phyloP scores from a whole-genome alignment of 163 green algal species.

The Chlorella variabilis region DNA sequence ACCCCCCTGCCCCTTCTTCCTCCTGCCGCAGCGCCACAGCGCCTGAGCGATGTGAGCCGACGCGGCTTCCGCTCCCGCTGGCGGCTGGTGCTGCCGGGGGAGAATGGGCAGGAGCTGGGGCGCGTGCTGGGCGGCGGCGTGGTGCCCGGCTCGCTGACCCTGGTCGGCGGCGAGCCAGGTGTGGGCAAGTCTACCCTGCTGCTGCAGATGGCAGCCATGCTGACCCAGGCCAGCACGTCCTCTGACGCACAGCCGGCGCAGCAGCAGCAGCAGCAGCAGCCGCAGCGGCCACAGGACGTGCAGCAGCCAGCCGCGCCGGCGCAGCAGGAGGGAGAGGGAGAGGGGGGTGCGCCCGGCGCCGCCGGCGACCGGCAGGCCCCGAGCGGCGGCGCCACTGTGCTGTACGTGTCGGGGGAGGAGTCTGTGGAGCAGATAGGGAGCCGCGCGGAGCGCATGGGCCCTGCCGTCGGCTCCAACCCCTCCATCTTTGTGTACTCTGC shows the following conservation, averaged over 20 bases:
- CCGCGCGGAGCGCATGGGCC: constrained; percentile 78
- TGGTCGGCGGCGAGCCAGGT: constrained; percentile 94
- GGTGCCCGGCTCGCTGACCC: constrained; percentile 85
- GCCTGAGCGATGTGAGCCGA: constrained; percentile 46
- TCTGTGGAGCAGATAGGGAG: constrained; percentile 81
- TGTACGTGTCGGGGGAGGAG: constrained; percentile 91
- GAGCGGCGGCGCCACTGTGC: constrained; percentile 51
- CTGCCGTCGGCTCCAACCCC: constrained; percentile 48
- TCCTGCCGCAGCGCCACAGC: constrained; percentile 44
- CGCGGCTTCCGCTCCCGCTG: constrained; percentile 40
- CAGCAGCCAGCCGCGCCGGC: neutral
- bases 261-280: constrained; percentile 20
- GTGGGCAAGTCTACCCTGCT: constrained; percentile 97
- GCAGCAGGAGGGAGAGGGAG: neutral
- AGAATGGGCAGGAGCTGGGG: constrained; percentile 68
- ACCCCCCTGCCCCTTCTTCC: neutral
- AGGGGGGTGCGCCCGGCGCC: neutral
- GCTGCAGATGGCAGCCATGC: constrained; percentile 71
- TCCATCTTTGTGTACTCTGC: constrained; percentile 62
- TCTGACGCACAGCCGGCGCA: constrained; percentile 1
- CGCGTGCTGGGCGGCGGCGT: constrained; percentile 94
- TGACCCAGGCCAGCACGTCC: constrained; percentile 38
- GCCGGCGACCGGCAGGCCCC: neutral
- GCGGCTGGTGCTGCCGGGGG: constrained; percentile 61
- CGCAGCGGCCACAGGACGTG: neutral